These are phyloP conservation scores for Agrocybe praecox DNA, from an alignment of 768 basidiomycete genomes.

Conservation along the genomic window DNA sequence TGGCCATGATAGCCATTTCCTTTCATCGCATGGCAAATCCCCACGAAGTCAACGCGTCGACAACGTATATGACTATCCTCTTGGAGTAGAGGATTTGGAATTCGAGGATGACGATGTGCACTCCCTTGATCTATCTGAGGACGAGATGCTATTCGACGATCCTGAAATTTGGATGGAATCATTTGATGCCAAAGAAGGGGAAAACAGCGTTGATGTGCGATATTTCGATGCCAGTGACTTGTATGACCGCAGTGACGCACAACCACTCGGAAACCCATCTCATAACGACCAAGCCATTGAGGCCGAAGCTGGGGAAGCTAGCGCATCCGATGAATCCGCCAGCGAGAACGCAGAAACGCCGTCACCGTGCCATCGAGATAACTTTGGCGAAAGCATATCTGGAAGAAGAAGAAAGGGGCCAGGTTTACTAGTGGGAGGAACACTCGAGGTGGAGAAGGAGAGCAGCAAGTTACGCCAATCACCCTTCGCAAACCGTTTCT, in stretches of 20 bases:
- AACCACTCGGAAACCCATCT: no score
- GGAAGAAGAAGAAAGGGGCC: not conserved
- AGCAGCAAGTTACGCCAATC: not conserved
- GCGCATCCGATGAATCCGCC: not conserved
- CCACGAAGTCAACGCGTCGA: not conserved
- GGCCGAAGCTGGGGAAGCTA: not conserved
- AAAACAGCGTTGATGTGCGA: not conserved
- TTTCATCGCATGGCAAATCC: not conserved
- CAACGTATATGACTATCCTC: slow-evolving; percentile 4
- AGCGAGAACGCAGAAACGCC: not conserved
- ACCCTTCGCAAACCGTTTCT: not conserved
- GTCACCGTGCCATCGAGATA: not conserved
- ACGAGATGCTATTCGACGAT: not conserved
- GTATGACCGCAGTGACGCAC: slow-evolving; percentile 7
- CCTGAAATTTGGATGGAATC: not conserved
- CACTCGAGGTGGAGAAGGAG: not conserved
- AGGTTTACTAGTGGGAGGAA: not conserved
- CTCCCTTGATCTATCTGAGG: not conserved
- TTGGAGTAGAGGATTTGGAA: not conserved
- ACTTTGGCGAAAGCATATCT: not conserved
- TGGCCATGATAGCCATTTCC: not conserved
- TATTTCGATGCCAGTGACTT: slow-evolving; percentile 21
- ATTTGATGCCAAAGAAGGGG: not conserved
- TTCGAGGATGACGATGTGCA: slow-evolving; percentile 3
- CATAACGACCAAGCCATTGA: no score